A percentile compares a stretch with the other conserved stretches of the same genome.
These are phyloP conservation scores for Botryosphaeria dothidea DNA, from an alignment of 2,329 filamentous ascomycete species.

Conservation along the genomic window DNA sequence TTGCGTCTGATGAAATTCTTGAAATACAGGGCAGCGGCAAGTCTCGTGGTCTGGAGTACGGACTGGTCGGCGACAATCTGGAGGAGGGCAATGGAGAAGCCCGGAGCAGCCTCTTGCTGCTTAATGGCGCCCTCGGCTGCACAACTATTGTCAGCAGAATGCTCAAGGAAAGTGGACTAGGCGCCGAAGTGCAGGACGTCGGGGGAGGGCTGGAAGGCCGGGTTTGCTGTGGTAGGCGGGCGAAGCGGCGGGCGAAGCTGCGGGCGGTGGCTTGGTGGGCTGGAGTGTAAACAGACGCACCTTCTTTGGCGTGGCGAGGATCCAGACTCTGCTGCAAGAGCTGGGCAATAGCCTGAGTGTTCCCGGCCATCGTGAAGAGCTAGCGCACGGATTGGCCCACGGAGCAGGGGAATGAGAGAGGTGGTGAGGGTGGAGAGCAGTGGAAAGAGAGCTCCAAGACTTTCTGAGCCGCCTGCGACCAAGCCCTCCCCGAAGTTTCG, in stretches of 20 bases:
- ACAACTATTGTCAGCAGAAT: slow-evolving; percentile 25
- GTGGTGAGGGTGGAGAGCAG: neutral
- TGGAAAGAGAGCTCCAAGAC: slow-evolving; percentile 17
- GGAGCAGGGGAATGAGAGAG: neutral
- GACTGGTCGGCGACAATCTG: slow-evolving; percentile 81
- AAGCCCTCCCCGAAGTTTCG: neutral
- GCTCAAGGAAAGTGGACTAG: neutral
- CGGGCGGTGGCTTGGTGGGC: neutral
- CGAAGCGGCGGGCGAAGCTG: slow-evolving; percentile 1
- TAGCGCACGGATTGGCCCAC: slow-evolving; percentile 7
- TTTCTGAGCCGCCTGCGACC: slow-evolving; percentile 13
- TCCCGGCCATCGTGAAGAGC: slow-evolving; percentile 55
- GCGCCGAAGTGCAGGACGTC: neutral
- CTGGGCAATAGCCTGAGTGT: slow-evolving; percentile 69
- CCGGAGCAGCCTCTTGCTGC: slow-evolving; percentile 76
- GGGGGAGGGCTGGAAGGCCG: slow-evolving; percentile 10
- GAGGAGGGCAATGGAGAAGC: slow-evolving; percentile 82
- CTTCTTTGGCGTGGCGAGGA: slow-evolving; percentile 84
- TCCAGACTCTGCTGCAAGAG: slow-evolving; percentile 90
- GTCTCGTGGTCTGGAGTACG: slow-evolving; percentile 74
- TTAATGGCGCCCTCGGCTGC: slow-evolving; percentile 81
- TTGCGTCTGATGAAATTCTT: slow-evolving; percentile 97
- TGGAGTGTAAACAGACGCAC: slow-evolving; percentile 52
- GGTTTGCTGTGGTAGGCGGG: too few species aligned
- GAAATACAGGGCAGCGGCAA: slow-evolving; percentile 90